phyloP scores from a whole-genome alignment of 2,329 filamentous ascomycete genomes.

The Blastomyces gilchristii region DNA sequence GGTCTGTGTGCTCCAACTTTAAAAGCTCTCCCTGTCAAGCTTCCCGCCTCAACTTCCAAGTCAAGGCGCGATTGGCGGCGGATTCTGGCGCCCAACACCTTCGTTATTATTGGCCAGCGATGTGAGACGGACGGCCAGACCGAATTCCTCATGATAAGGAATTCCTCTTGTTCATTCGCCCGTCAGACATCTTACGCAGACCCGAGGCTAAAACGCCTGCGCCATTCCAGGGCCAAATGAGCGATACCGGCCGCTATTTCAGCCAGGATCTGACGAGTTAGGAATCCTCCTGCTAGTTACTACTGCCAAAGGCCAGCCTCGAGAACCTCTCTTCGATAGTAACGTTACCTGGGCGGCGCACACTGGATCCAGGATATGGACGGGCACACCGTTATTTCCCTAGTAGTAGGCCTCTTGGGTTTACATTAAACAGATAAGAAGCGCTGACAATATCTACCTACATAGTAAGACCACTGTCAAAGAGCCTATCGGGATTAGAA shows the following conservation, averaged over 20 bases:
- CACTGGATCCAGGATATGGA: not conserved
- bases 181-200: not conserved
- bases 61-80: not conserved
- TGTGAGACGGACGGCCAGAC: not conserved
- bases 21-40: conserved; percentile 4
- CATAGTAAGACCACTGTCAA: not conserved
- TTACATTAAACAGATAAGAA: not conserved
- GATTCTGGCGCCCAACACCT: not conserved
- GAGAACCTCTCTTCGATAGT: too few species aligned
- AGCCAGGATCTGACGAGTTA: not conserved
- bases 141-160: not conserved
- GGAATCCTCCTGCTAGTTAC: not conserved
- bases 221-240: not conserved
- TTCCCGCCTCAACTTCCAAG: not conserved
- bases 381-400: not conserved
- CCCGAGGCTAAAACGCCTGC: not conserved
- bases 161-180: not conserved
- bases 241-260: not conserved
- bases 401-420: not conserved
- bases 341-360: not conserved
- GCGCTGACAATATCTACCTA: not conserved
- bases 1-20: not conserved
- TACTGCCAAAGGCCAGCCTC: too few species aligned
- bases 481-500: not conserved
- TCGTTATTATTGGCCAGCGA: not conserved